Evolutionary conservation across 495 filamentous ascomycete genomes (phyloP), one percentile per base, ranked within the genome.

Genomic region (Massariosphaeria phaeospora): DNA sequence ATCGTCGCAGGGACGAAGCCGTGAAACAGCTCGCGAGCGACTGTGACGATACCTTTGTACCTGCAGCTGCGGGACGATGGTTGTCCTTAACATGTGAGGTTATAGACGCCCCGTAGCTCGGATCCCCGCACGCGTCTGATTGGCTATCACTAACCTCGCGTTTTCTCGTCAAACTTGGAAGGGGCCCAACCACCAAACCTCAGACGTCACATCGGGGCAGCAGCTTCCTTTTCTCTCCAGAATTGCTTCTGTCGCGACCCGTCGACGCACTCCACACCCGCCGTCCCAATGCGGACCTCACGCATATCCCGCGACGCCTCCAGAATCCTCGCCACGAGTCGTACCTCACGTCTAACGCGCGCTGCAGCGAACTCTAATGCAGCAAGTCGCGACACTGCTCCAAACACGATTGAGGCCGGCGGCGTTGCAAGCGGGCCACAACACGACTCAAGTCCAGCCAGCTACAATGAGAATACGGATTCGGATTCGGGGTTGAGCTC

Each of bases 281-380:
- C 20, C 34, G 34, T 38, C 34, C 34, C 8, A 24, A 88, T 87
- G 84, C 78, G 81, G 48, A 81, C 79, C 27, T 84, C 79, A 26
- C 75, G 77, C 36, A 71, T 81, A 42, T 79, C 78, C 6, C 74
- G 74, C 49, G 79, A 84, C 26, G 81, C 81, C 3, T 69, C 79
- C 13, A 81, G 78, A 12, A 52, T 77, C n/a, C 57, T 79, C 39
- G 73, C 76, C 20, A 57, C 71, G 25, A 50, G 75, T 77, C 62
- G 65, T 40, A 40, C 38, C 72, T 4, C 67, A 70, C 54, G 40
- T 61, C 52, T 62, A 63, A 34, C 44, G 15, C 40, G 59, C 23
- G 21, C 50, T 23, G 18, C 2, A 26, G 40, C 53, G 6, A n/a
- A n/a, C n/a, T n/a, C n/a, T n/a, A 50, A 39, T 33, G 27, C 50